A percentile compares a stretch with the other conserved stretches of the same genome.
Conservation (phyloP, 1,284 basidiomycete species). For the Ganoderma lucidum region DNA sequence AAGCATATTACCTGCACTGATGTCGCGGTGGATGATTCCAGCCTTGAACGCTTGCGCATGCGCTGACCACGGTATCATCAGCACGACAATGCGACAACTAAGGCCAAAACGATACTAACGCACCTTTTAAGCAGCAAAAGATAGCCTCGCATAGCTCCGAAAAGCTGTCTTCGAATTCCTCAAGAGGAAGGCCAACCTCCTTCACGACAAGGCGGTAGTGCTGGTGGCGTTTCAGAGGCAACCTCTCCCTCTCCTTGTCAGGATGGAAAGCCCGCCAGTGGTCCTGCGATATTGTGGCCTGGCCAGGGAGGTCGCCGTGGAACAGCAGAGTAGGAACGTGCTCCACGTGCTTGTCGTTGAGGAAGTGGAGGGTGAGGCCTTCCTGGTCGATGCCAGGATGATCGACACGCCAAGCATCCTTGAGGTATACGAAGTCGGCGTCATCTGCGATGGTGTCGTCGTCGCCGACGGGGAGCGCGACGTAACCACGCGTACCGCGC, state of each 20-base stretch:
- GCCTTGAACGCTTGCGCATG: slow-evolving; percentile 9
- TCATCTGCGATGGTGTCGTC: not conserved
- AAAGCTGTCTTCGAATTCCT: slow-evolving; percentile 1
- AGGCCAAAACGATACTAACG: not conserved
- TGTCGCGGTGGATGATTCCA: slow-evolving; percentile 20
- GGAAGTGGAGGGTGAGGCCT: slow-evolving; percentile 30
- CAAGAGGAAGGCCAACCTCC: slow-evolving; percentile 24
- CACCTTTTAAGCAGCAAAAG: slow-evolving; percentile 11
- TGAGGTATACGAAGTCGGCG: slow-evolving; percentile 32
- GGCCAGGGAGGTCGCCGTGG: slow-evolving; percentile 23
- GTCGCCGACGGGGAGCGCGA: slow-evolving; percentile 18
- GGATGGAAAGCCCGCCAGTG: slow-evolving; percentile 6
- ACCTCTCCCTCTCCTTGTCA: not conserved
- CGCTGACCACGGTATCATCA: not conserved
- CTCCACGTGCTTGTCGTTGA: slow-evolving; percentile 27
- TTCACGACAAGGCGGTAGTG: slow-evolving; percentile 27
- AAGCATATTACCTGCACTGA: slow-evolving; percentile 23
- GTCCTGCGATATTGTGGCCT: slow-evolving; percentile 7
- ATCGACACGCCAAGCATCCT: slow-evolving; percentile 38
- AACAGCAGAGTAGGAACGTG: slow-evolving; percentile 27
- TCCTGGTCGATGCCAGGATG: slow-evolving; percentile 30
- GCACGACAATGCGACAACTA: too few species aligned
- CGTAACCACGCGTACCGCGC: slow-evolving; percentile 20
- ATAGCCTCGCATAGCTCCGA: slow-evolving; percentile 1
- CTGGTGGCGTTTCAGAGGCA: slow-evolving; percentile 15